Conservation (phyloP, 768 basidiomycete species). For the Leccinum imitatum region DNA sequence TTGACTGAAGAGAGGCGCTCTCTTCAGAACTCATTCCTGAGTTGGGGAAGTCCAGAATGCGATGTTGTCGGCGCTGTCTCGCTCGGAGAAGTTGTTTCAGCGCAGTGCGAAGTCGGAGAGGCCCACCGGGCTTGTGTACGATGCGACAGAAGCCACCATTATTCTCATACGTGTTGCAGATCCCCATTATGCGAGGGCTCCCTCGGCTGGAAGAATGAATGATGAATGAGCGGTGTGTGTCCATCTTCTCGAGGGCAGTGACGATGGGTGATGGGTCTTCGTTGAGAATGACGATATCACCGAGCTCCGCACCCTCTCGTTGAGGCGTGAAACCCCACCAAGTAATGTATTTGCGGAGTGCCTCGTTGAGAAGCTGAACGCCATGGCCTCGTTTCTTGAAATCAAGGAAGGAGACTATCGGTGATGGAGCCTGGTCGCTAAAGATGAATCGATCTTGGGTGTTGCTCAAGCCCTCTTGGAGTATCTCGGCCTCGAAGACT, state of each 20-base stretch:
- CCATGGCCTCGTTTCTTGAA: constrained; percentile 70
- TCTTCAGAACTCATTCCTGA: constrained; percentile 26
- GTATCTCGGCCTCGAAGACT: constrained; percentile 69
- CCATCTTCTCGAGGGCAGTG: constrained; percentile 54
- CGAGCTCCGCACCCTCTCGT: constrained; percentile 42
- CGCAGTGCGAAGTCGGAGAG: constrained; percentile 64
- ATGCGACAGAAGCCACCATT: constrained; percentile 88
- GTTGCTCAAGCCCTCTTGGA: constrained; percentile 39
- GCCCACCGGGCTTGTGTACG: constrained; percentile 87
- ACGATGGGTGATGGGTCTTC: constrained; percentile 65
- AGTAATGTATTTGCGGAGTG: constrained; percentile 58
- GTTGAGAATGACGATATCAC: constrained; percentile 80
- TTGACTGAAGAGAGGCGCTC: constrained; percentile 27
- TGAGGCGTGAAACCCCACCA: constrained; percentile 75
- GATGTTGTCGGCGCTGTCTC: constrained; percentile 32
- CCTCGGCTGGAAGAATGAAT: constrained; percentile 72
- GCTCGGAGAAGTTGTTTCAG: constrained; percentile 48
- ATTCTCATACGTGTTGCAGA: constrained; percentile 69
- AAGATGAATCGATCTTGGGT: constrained; percentile 49
- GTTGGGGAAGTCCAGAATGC: constrained; percentile 19
- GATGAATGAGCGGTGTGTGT: constrained; percentile 66
- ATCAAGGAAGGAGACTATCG: constrained; percentile 65
- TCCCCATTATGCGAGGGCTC: constrained; percentile 57
- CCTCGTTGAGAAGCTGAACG: constrained; percentile 59
- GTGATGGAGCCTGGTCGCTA: constrained; percentile 40